A percentile compares a stretch with the other conserved stretches of the same genome.
Conservation (phyloP, 2,329 filamentous ascomycete species). For the Phialocephala sp. region DNA sequence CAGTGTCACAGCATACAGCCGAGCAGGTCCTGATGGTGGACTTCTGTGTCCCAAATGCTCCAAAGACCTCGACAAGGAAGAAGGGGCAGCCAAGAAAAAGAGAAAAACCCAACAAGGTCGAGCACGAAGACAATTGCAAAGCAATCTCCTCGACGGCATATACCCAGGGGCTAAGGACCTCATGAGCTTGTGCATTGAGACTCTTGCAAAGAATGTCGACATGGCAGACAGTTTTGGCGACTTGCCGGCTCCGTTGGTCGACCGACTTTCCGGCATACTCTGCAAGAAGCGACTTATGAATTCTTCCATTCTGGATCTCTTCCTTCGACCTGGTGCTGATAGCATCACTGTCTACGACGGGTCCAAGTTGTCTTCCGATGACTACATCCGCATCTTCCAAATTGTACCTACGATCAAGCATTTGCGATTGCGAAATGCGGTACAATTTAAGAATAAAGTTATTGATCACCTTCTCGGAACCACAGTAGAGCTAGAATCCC, state of each 20-base stretch:
- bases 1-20: slow-evolving; percentile 89
- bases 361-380: slow-evolving; percentile 71
- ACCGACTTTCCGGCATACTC: slow-evolving; percentile 64
- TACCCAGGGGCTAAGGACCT: slow-evolving; percentile 71
- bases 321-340: slow-evolving; percentile 58
- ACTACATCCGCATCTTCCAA: slow-evolving; percentile 82
- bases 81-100: slow-evolving; percentile 62
- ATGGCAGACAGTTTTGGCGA: slow-evolving; percentile 67
- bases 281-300: slow-evolving; percentile 64
- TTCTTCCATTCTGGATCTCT: slow-evolving; percentile 60
- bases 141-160: slow-evolving; percentile 80
- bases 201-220: slow-evolving; percentile 65
- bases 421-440: slow-evolving; percentile 81
- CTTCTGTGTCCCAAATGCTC: slow-evolving; percentile 85
- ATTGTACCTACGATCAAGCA: slow-evolving; percentile 70
- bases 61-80: slow-evolving; percentile 71
- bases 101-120: slow-evolving; percentile 58
- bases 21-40: slow-evolving; percentile 80
- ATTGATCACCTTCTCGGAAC: slow-evolving; percentile 82
- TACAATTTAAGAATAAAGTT: slow-evolving; percentile 87
- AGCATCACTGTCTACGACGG: slow-evolving; percentile 63
- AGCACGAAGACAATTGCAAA: slow-evolving; percentile 78
- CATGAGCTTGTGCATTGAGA: slow-evolving; percentile 67
- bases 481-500: slow-evolving; percentile 68
- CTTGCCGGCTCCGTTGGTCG: slow-evolving; percentile 59